Percentiles rank a stretch among this genome's conserved stretches.
These are phyloP conservation scores for Rhizopogon vulgaris DNA, from an alignment of 768 basidiomycete genomes.

Conservation along the genomic window DNA sequence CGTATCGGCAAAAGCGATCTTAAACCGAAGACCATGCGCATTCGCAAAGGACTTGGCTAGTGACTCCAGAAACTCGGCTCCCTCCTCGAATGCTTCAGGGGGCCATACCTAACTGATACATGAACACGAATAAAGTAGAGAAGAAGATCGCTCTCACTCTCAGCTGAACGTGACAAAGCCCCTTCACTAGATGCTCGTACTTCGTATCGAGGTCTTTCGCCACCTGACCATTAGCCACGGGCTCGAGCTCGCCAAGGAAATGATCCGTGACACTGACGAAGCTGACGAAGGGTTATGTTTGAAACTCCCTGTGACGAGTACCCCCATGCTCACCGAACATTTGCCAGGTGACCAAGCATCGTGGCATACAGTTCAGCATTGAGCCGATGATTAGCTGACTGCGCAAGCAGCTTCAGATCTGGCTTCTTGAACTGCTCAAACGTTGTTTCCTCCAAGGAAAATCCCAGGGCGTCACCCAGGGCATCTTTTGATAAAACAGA, in stretches of 20 bases:
- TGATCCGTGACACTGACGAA: constrained; percentile 93
- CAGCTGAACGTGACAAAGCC: constrained; percentile 76
- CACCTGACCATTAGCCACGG: constrained; percentile 68
- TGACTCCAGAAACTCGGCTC: constrained; percentile 83
- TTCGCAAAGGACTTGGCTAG: constrained; percentile 79
- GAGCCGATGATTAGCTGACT: constrained; percentile 69
- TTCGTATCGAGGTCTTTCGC: constrained; percentile 76
- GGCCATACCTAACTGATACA: constrained; percentile 73
- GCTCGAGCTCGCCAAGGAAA: constrained; percentile 73
- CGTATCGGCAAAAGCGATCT: constrained; percentile 80
- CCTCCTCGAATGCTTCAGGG: constrained; percentile 87
- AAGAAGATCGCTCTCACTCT: constrained; percentile 43
- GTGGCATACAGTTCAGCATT: constrained; percentile 82
- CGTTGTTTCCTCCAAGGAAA: constrained; percentile 79
- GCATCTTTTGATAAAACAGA: constrained; percentile 69
- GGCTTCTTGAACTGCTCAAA: constrained; percentile 80
- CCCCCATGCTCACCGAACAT: constrained; percentile 48
- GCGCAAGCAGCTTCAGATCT: constrained; percentile 56
- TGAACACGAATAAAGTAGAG: background rate
- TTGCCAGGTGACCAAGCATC: constrained; percentile 79
- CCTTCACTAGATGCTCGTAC: constrained; percentile 80
- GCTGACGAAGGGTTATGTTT: constrained; percentile 29
- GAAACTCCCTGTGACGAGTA: background rate
- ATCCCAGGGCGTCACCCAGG: constrained; percentile 70
- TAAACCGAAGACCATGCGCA: constrained; percentile 77